Percentiles rank a stretch among this genome's conserved stretches.
These are phyloP conservation scores for Coemansia sp. DNA, from an alignment of 192 early-diverging fungal genomes.

Conservation along the genomic window DNA sequence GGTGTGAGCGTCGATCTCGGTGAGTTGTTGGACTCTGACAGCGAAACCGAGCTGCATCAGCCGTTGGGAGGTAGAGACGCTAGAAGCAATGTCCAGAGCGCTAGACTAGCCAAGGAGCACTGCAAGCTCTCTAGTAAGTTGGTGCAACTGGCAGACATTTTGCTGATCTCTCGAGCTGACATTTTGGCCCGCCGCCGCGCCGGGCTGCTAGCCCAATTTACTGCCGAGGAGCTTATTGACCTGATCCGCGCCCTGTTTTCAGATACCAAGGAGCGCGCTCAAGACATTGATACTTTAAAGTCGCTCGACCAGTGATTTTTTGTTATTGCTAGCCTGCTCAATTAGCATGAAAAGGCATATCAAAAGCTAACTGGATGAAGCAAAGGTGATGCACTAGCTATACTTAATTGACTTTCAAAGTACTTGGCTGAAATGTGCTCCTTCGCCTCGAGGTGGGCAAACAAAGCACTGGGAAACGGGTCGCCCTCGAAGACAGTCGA, in stretches of 20 bases:
- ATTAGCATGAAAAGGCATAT: not conserved
- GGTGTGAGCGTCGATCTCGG: not conserved
- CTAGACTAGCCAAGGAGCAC: conserved; percentile 18
- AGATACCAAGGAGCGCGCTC: conserved; percentile 27
- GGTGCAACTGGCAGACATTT: conserved; percentile 40
- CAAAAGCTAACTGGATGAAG: not conserved
- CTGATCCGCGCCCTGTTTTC: conserved; percentile 40
- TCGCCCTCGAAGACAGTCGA: not conserved
- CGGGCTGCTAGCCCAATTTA: conserved; percentile 29
- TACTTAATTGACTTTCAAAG: not conserved
- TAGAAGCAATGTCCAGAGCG: not conserved
- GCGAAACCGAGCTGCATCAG: not conserved
- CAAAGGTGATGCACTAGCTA: not conserved
- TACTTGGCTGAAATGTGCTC: no score
- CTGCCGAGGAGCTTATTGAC: conserved; percentile 23
- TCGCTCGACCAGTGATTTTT: not conserved
- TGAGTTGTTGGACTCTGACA: conserved; percentile 14
- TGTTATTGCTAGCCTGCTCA: not conserved
- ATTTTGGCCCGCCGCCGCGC: conserved; percentile 45
- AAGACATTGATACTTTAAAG: conserved; percentile 24
- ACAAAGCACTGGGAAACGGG: not conserved
- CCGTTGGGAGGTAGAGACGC: not conserved
- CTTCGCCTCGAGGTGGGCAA: not conserved
- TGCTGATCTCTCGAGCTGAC: conserved; percentile 41
- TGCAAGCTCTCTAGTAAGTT: conserved; percentile 17